phyloP scores from a whole-genome alignment of 202 grass and related monocot species.

The Saccharum hybrid region DNA sequence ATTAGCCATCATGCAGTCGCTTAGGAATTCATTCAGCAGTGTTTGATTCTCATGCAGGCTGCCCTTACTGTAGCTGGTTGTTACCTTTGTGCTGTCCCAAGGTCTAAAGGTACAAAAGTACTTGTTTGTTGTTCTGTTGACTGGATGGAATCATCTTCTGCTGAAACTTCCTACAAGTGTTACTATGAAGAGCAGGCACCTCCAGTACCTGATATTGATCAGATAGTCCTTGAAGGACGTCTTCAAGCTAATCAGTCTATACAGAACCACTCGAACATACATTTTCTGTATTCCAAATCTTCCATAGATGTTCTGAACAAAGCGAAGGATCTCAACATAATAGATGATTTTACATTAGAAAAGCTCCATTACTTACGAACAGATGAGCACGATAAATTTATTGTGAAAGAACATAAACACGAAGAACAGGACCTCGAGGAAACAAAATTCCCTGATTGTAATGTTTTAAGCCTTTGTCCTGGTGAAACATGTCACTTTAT shows the following conservation, averaged over 20 bases:
- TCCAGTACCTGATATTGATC: conserved; percentile 55
- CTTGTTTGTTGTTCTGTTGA: conserved; percentile 78
- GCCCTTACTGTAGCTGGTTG: conserved; percentile 87
- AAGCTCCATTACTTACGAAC: conserved; percentile 56
- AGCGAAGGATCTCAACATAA: conserved; percentile 78
- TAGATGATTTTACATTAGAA: conserved; percentile 63
- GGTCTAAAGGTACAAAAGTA: conserved; percentile 87
- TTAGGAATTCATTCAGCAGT: conserved; percentile 34
- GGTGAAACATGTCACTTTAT: conserved; percentile 78
- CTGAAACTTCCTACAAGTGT: conserved; percentile 57
- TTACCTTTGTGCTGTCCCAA: conserved; percentile 75
- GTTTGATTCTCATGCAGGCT: conserved; percentile 63
- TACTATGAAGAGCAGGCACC: conserved; percentile 55
- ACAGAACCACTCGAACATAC: conserved; percentile 44
- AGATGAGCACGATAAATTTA: conserved; percentile 74
- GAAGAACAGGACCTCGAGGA: conserved; percentile 36
- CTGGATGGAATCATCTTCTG: conserved; percentile 54
- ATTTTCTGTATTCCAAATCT: conserved; percentile 64
- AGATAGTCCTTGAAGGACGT: conserved; percentile 58
- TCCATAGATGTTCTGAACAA: conserved; percentile 71
- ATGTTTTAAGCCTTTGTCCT: conserved; percentile 53
- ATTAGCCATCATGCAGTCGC: background rate
- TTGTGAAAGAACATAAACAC: conserved; percentile 42
- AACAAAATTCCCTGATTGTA: conserved; percentile 33
- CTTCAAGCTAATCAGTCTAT: conserved; percentile 54